Percentiles rank a stretch among this genome's conserved stretches.
Evolutionary conservation across 2,329 filamentous ascomycete genomes (phyloP).

Genomic region (Botrytis sinoallii): DNA sequence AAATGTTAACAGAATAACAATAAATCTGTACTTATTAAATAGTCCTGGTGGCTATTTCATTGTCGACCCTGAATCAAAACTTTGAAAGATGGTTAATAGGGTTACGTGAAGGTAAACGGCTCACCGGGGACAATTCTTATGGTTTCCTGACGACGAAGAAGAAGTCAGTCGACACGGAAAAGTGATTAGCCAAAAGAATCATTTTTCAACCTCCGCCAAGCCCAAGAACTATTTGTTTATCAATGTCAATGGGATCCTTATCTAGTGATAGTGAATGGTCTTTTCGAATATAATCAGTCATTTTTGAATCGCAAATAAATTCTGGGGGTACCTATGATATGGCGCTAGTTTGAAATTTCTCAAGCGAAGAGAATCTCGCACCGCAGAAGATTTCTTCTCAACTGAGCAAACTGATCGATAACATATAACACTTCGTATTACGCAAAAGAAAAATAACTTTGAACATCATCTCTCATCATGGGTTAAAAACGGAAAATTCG

Average conservation of each 20-base stretch:
- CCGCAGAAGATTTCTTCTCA: constrained; percentile 11
- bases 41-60: background rate
- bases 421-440: background rate
- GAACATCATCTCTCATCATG: constrained; percentile 23
- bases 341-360: constrained; percentile 13
- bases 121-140: background rate
- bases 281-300: background rate
- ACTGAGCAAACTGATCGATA: background rate
- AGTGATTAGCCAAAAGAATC: background rate
- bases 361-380: constrained; percentile 15
- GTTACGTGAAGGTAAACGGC: background rate
- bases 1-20: background rate
- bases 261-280: background rate
- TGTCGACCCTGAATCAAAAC: background rate
- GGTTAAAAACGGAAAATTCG: constrained; percentile 30
- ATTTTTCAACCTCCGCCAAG: background rate
- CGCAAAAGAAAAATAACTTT: background rate
- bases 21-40: background rate
- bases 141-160: background rate
- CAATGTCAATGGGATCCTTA: background rate
- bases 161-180: background rate
- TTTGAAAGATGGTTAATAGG: background rate
- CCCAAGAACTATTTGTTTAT: background rate
- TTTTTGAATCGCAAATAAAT: background rate
- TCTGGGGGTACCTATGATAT: too few species aligned